Evolutionary conservation across 495 filamentous ascomycete genomes (phyloP).

Genomic region (Mytilinidion resinicola): DNA sequence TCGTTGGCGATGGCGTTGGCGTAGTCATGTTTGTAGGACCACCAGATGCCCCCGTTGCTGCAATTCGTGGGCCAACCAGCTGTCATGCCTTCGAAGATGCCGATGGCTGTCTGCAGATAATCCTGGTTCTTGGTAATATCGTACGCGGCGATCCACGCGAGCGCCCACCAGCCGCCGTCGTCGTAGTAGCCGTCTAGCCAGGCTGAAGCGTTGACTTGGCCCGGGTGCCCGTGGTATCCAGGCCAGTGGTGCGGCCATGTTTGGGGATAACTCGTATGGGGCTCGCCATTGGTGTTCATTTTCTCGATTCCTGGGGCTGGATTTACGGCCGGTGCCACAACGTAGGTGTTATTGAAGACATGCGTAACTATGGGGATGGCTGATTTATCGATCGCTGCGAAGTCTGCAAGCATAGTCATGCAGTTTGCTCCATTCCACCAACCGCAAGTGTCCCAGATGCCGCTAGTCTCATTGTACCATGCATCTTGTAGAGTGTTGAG

Average conservation of each 20-base stretch:
- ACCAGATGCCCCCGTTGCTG: constrained; percentile 54
- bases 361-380: constrained; percentile 13
- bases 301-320: constrained; percentile 17
- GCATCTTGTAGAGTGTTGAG: no score
- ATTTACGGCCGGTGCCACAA: constrained; percentile 33
- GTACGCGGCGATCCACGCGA: constrained; percentile 32
- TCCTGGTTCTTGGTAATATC: constrained; percentile 28
- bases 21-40: constrained; percentile 55
- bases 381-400: constrained; percentile 44
- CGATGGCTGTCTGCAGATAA: constrained; percentile 43
- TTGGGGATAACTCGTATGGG: no score
- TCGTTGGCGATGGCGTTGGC: constrained; percentile 73
- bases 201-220: constrained; percentile 2
- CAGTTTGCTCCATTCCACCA: constrained; percentile 78
- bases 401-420: constrained; percentile 57
- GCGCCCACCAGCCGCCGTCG: constrained; percentile 37
- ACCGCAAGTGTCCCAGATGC: constrained; percentile 58
- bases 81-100: constrained; percentile 52
- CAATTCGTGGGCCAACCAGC: constrained; percentile 44
- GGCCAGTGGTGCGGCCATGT: no score
- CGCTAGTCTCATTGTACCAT: constrained; percentile 57
- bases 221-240: no score
- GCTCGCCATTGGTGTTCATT: not conserved
- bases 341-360: constrained; percentile 36
- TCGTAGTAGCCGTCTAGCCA: constrained; percentile 37